A percentile compares a stretch with the other conserved stretches of the same genome.
These are phyloP conservation scores for Vachellia collinsii DNA, from an alignment of 306 rosid species.

Conservation along the genomic window DNA sequence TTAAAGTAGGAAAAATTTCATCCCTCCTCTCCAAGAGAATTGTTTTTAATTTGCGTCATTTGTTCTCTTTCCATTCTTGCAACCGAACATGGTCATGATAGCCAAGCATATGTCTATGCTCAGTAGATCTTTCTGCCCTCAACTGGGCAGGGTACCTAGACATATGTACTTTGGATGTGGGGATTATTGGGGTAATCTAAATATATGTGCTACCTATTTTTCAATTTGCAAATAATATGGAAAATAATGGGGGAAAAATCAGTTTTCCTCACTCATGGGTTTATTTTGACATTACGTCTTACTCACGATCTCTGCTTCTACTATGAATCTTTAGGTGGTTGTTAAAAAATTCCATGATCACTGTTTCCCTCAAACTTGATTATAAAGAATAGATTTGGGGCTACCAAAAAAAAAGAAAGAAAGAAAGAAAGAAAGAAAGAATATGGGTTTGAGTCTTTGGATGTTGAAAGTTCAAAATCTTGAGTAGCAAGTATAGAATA, in stretches of 20 bases:
- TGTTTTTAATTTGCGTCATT: too few relatives aligned
- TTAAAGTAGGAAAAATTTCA: background rate
- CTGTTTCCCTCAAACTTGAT: too few relatives aligned
- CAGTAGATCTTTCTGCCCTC: background rate
- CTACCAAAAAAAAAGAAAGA: too few relatives aligned
- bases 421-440: too few relatives aligned
- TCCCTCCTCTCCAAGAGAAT: background rate
- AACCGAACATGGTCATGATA: too few relatives aligned
- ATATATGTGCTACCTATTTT: background rate
- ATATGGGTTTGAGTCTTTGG: too few relatives aligned
- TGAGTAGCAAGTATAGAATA: too few relatives aligned
- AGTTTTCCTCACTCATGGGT: background rate
- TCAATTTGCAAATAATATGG: background rate
- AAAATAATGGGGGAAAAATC: constrained; percentile 6
- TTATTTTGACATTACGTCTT: constrained; percentile 1
- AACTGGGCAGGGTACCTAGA: background rate
- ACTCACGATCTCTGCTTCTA: background rate
- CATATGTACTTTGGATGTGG: background rate
- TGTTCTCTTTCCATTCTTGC: background rate
- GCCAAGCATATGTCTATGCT: background rate
- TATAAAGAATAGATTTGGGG: too few relatives aligned
- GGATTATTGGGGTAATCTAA: background rate
- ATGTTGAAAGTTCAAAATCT: too few relatives aligned
- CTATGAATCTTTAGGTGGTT: background rate
- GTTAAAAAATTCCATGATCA: too few relatives aligned